Percentiles rank a stretch among this genome's conserved stretches.
These are phyloP conservation scores for Musa balbisiana DNA, from an alignment of 202 grass and related monocot genomes.

Conservation along the genomic window DNA sequence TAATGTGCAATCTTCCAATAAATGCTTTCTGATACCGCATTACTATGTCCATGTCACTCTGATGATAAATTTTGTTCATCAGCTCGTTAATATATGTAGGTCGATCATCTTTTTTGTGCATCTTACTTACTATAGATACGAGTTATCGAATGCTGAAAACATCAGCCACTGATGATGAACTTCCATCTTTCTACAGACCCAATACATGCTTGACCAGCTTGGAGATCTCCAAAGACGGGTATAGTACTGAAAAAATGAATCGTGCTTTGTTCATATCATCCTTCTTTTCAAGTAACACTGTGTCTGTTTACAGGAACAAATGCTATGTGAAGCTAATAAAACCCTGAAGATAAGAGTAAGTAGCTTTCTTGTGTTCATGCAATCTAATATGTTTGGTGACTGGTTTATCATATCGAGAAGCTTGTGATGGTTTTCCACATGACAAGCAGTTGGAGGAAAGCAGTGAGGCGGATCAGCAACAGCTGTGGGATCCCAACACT, in stretches of 20 bases:
- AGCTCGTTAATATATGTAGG: too few relatives aligned
- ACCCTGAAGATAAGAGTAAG: conserved; percentile 15
- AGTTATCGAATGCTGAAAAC: too few relatives aligned
- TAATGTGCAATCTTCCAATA: neutral
- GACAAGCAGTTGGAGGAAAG: conserved; percentile 21
- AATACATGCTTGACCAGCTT: conserved; percentile 42
- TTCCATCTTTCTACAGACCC: conserved; percentile 33
- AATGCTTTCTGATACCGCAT: too few relatives aligned
- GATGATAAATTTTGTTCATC: too few relatives aligned
- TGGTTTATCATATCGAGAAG: too few relatives aligned
- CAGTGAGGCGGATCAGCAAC: conserved; percentile 14
- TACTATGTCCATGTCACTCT: too few relatives aligned
- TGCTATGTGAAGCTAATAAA: conserved; percentile 20
- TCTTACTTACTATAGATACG: too few relatives aligned
- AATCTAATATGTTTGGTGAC: too few relatives aligned
- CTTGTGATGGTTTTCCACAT: neutral
- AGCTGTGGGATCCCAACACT: conserved; percentile 22
- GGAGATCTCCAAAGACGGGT: conserved; percentile 32
- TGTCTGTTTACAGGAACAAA: conserved; percentile 8
- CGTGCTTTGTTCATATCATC: neutral
- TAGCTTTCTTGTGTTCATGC: neutral
- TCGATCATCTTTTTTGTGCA: too few relatives aligned
- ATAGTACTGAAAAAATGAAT: neutral
- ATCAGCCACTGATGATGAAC: neutral
- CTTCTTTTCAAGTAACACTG: neutral